Evolutionary conservation across 2,329 filamentous ascomycete genomes (phyloP).

Genomic region (Monosporascus sp.): DNA sequence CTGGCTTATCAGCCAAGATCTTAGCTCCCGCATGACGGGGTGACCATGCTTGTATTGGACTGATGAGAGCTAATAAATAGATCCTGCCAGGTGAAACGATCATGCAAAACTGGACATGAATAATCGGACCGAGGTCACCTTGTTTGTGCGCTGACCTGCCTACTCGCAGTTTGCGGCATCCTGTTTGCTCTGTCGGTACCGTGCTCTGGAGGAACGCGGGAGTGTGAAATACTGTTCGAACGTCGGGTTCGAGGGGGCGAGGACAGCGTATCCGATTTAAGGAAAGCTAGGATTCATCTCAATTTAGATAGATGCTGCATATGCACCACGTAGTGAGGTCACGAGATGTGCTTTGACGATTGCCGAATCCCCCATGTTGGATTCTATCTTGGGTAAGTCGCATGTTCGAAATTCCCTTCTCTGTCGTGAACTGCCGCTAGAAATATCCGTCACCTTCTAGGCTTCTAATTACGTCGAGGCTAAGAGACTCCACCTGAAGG

Average conservation of each 20-base stretch:
- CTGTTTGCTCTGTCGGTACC: not conserved
- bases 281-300: too few species aligned
- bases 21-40: not conserved
- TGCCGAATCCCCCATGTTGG: too few species aligned
- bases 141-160: not conserved
- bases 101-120: not conserved
- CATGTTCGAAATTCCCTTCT: not conserved
- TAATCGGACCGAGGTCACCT: too few species aligned
- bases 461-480: too few species aligned
- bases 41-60: not conserved
- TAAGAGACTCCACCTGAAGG: not conserved
- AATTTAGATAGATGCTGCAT: too few species aligned
- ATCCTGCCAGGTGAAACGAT: not conserved
- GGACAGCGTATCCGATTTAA: not conserved
- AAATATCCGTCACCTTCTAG: not conserved
- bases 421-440: not conserved
- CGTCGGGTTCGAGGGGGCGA: not conserved
- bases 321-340: too few species aligned
- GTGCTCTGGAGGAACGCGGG: too few species aligned
- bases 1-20: not conserved
- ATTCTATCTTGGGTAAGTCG: too few species aligned
- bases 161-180: not conserved
- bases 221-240: not conserved
- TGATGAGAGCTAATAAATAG: not conserved
- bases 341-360: too few species aligned